These are phyloP conservation scores for Trypethelium eluteriae DNA, from an alignment of 495 filamentous ascomycete genomes.

Conservation along the genomic window DNA sequence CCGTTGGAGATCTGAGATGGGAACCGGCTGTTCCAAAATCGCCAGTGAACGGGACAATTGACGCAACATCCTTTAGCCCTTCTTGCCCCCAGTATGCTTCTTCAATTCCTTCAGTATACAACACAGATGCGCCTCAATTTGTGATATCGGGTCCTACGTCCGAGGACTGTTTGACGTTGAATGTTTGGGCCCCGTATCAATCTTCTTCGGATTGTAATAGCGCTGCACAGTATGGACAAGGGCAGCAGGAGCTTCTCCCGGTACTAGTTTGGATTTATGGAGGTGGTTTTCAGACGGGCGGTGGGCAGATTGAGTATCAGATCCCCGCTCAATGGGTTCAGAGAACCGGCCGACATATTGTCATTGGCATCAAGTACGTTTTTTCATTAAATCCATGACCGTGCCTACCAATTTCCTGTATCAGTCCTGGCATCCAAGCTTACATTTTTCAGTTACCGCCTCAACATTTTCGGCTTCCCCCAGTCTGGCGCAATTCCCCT, in stretches of 20 bases:
- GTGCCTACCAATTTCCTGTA: background rate
- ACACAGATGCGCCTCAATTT: background rate
- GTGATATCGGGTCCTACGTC: background rate
- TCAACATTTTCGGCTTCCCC: conserved; percentile 59
- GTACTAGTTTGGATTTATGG: conserved; percentile 45
- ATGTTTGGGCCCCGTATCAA: conserved; percentile 43
- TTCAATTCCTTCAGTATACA: conserved; percentile 13
- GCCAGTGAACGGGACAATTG: conserved; percentile 10
- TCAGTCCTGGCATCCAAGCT: background rate
- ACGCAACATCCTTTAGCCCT: conserved; percentile 24
- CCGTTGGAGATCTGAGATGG: conserved; percentile 38
- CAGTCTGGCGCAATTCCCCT: conserved; percentile 36
- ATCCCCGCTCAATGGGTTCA: conserved; percentile 39
- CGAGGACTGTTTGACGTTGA: conserved; percentile 50
- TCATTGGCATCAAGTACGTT: conserved; percentile 50
- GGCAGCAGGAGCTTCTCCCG: conserved; percentile 29
- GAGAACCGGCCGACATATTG: conserved; percentile 45
- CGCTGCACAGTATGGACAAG: background rate
- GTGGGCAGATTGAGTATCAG: conserved; percentile 41
- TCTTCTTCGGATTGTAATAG: background rate
- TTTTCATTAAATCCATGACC: background rate
- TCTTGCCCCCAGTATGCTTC: conserved; percentile 22
- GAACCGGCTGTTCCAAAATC: conserved; percentile 29
- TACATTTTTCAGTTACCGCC: conserved; percentile 41
- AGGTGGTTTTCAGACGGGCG: conserved; percentile 40